Conservation (phyloP, 2,329 filamentous ascomycete genomes). For the Myriosclerotinia curreyana region DNA sequence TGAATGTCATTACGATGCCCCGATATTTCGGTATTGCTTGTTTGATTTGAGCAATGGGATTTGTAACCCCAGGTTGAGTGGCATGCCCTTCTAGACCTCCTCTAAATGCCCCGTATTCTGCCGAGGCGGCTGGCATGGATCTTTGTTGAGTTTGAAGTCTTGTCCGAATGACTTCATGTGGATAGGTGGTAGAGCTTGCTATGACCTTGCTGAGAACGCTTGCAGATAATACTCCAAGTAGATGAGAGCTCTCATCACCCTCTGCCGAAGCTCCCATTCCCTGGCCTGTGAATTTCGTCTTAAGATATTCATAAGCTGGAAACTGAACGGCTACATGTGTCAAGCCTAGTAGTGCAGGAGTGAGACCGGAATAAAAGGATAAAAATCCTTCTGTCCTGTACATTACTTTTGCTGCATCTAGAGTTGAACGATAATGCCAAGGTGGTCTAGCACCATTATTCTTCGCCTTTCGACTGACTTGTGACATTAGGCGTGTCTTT, state of each 20-base stretch:
- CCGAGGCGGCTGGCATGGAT: conserved; percentile 52
- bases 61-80: conserved; percentile 24
- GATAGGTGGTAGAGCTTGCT: conserved; percentile 92
- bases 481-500: conserved; percentile 97
- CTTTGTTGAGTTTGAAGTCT: conserved; percentile 90
- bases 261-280: conserved; percentile 69
- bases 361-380: conserved; percentile 93
- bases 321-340: conserved; percentile 98
- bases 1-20: conserved; percentile 77
- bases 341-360: conserved; percentile 84
- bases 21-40: conserved; percentile 55
- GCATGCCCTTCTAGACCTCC: conserved; percentile 34
- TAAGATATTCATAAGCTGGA: conserved; percentile 90
- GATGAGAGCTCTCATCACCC: conserved; percentile 63
- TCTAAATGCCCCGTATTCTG: conserved; percentile 51
- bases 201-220: conserved; percentile 93
- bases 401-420: conserved; percentile 95
- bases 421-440: conserved; percentile 87
- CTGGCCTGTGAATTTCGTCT: conserved; percentile 83
- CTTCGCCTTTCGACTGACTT: conserved; percentile 60
- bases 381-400: conserved; percentile 82
- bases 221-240: conserved; percentile 78
- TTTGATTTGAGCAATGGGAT: conserved; percentile 36
- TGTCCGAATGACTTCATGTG: conserved; percentile 93
- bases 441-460: conserved; percentile 58